Evolutionary conservation across 495 filamentous ascomycete species (phyloP), one percentile per base, ranked within the genome.

Genomic region (Melanomma pulvis-pyrius): DNA sequence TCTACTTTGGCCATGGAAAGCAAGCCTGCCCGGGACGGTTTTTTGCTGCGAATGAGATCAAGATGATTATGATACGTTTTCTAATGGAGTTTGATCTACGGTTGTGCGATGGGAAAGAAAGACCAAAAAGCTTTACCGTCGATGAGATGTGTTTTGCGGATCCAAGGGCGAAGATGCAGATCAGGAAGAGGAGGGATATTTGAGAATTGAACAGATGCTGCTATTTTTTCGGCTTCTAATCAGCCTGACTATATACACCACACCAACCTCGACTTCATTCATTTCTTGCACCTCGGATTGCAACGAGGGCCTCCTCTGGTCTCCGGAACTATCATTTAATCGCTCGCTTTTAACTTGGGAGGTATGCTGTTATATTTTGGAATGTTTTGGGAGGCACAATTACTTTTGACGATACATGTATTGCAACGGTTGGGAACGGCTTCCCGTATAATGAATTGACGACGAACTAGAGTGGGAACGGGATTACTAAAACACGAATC

Each of bases 11-110:
- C 0, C 76, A 79, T 50, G 82, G 83, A 11, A 52, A 72, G 30
- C 81, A 87, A 56, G 83, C 85, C 0, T 84, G 82, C 58, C 81
- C 82, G 7, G 82, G 83, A 0, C 74, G 82, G 9, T 83, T 84
- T 71, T 82, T 84, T 53, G 83, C 82, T 0, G 65, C 72, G 5
- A 76, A 79, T 49, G 80, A 82, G 71, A 69, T 78, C 32, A 84
- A 85, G 59, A 78, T 82, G 44, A 56, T 69, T 28, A 15, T 75
- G 32, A 34, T 50, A 19, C 21, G 71, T 17, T 55, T 75, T 11
- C 32, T 68, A 30, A 34, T 63, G 68, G 51, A 56, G 13, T 57
- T 24, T 25, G 61, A 61, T 11, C 2, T 60, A 12, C 19, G 47
- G 32, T 54, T 41, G 17, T 26, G n/a, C 24, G 12, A 39, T 9